Conservation (phyloP, 208 protist genomes). For the Leishmania lainsoni region DNA sequence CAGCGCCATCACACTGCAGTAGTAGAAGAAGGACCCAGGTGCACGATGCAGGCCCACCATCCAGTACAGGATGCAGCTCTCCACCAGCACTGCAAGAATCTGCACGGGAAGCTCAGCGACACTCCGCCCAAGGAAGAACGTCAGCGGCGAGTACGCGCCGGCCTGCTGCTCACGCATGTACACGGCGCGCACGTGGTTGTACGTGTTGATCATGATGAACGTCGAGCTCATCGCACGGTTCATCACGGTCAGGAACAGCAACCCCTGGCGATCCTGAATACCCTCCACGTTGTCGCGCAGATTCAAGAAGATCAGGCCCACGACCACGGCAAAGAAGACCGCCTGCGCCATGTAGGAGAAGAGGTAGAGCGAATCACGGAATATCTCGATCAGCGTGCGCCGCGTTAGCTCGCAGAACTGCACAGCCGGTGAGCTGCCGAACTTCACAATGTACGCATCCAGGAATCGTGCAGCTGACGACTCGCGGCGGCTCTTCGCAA, state of each 20-base stretch:
- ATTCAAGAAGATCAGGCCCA: conserved; percentile 78
- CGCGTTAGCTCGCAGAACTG: conserved; percentile 64
- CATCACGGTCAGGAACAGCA: conserved; percentile 74
- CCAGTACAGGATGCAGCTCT: conserved; percentile 67
- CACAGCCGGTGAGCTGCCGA: conserved; percentile 42
- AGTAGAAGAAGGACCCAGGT: conserved; percentile 65
- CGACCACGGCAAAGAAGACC: conserved; percentile 63
- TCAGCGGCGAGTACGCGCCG: conserved; percentile 63
- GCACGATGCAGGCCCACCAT: conserved; percentile 46
- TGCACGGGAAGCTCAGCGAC: conserved; percentile 62
- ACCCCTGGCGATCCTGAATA: conserved; percentile 61
- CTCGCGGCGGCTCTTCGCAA: conserved; percentile 36
- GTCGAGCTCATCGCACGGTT: conserved; percentile 60
- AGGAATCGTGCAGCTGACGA: conserved; percentile 51
- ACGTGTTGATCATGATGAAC: conserved; percentile 63
- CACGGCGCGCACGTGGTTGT: conserved; percentile 46
- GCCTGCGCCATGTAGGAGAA: conserved; percentile 49
- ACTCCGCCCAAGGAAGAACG: conserved; percentile 50
- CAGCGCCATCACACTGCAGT: conserved; percentile 48
- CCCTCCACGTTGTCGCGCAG: conserved; percentile 50
- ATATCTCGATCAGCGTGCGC: conserved; percentile 44
- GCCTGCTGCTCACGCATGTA: conserved; percentile 73
- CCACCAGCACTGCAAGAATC: conserved; percentile 44
- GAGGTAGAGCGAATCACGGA: conserved; percentile 49
- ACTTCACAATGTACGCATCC: conserved; percentile 50